Percentiles rank a stretch among this genome's conserved stretches.
Evolutionary conservation across 108 stramenopile genomes (phyloP).

Genomic region (Conticribra weissflogii): DNA sequence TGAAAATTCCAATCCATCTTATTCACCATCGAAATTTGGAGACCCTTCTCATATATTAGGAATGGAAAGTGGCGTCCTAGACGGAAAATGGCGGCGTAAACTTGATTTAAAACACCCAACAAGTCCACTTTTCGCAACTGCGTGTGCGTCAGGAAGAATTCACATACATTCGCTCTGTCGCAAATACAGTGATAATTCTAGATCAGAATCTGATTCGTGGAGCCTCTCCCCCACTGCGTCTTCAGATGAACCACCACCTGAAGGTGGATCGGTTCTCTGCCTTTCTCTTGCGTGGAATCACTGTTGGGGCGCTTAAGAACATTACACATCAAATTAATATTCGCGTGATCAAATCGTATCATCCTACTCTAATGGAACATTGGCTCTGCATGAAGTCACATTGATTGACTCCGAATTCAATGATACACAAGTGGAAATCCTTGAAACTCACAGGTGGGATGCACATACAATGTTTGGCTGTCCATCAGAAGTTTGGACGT

Average conservation of each 20-base stretch:
- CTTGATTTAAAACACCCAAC: not conserved
- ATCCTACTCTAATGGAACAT: conserved; percentile 75
- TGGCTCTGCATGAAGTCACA: conserved; percentile 59
- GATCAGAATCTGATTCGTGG: conserved; percentile 23
- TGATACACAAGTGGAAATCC: conserved; percentile 10
- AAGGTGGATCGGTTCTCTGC: conserved; percentile 31
- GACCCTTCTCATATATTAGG: conserved; percentile 30
- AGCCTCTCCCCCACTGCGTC: conserved; percentile 32
- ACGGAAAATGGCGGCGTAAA: conserved; percentile 76
- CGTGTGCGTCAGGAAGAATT: conserved; percentile 42
- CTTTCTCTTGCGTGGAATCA: conserved; percentile 66
- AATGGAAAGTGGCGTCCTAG: conserved; percentile 67
- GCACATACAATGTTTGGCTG: conserved; percentile 80
- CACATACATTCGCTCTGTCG: conserved; percentile 40
- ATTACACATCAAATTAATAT: conserved; percentile 1
- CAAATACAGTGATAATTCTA: conserved; percentile 1
- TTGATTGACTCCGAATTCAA: conserved; percentile 17
- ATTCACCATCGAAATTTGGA: conserved; percentile 25
- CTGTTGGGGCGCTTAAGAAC: not conserved
- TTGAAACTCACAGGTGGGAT: conserved; percentile 56
- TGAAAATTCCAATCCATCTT: too few species aligned
- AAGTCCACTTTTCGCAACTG: conserved; percentile 37
- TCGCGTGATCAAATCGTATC: conserved; percentile 62
- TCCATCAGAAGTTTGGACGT: conserved; percentile 88
- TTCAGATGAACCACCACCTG: conserved; percentile 12